Evolutionary conservation across 2,329 filamentous ascomycete genomes (phyloP), one percentile per base, ranked within the genome.

Genomic region (Ramichloridium luteum): DNA sequence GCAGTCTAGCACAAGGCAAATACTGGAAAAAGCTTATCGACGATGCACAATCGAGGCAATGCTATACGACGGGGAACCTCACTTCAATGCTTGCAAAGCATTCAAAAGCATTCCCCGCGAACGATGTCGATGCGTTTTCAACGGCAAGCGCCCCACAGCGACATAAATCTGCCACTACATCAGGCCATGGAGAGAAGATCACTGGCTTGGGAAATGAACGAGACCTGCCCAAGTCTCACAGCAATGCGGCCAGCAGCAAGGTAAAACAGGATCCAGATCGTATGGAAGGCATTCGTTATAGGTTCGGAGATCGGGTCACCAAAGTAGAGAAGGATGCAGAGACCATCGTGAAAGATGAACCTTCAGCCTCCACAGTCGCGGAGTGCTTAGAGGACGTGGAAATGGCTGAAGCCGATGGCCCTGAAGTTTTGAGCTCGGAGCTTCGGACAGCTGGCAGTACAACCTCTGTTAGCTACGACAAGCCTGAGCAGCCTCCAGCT

Each of bases 1-100:
- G 79, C 35, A 84, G 86, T 18, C 68, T 98, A 31, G 66, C 79
- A 14, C 80, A 92, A 51, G 90, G 90, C 38, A 74, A 90, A 50
- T 94, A 84, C 58, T 98, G 92, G 90, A 75, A 71, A 40, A 78
- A 77, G 41, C 68, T 98, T 26, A 83, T 98, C 32, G 70, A 80
- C 18, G 81, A 98, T 58, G 80, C 90, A 4, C 75, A 75, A 47
- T 56, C 60, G 13, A 73, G 90, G 49, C 70, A 80, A 39, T 64
- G 77, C 6, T 93, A 90, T 54, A 93, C 82, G 0, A 68, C 72
- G 25, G 86, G 73, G 9, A 64, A 80, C 48, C 51, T 80, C 2
- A 49, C 63, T 36, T 57, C 47, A 13, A 61, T 78, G 48, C 60
- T 80, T 11, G 57, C 60, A 26, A 64, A 62, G 40, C 67, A 70